These are phyloP conservation scores for Trypanosomatidae sp. DNA, from an alignment of 208 protist species.

Conservation along the genomic window DNA sequence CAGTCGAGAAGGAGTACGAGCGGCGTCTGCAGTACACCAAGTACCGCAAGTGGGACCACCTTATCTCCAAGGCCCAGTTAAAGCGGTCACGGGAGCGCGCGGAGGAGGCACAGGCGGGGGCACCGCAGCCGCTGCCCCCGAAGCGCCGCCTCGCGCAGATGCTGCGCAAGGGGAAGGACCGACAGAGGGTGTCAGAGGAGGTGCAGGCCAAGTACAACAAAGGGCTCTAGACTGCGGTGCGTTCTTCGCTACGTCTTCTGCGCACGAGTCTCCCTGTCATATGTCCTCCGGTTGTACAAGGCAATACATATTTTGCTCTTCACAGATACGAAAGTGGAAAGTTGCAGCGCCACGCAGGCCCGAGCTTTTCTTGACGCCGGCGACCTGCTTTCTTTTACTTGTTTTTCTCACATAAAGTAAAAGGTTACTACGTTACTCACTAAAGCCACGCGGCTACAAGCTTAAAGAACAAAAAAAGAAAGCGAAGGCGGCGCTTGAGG, in stretches of 20 bases:
- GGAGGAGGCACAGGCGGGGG: slow-evolving; percentile 18
- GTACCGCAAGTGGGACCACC: slow-evolving; percentile 83
- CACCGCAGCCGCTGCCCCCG: slow-evolving; percentile 51
- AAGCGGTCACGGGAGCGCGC: slow-evolving; percentile 2
- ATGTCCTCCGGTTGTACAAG: too few species aligned
- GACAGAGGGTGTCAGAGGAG: slow-evolving; percentile 43
- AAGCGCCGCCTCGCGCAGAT: slow-evolving; percentile 63
- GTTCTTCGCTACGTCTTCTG: not conserved
- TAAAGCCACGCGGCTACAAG: too few species aligned
- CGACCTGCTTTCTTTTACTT: too few species aligned
- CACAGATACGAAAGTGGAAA: too few species aligned
- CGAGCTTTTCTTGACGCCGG: too few species aligned
- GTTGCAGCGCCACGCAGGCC: too few species aligned
- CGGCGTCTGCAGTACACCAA: slow-evolving; percentile 51
- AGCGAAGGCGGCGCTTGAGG: too few species aligned
- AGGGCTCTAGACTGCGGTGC: slow-evolving; percentile 29
- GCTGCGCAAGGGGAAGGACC: slow-evolving; percentile 63
- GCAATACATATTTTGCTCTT: too few species aligned
- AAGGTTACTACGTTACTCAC: too few species aligned
- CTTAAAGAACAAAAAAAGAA: too few species aligned
- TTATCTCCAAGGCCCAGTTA: slow-evolving; percentile 65
- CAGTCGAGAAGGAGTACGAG: slow-evolving; percentile 70
- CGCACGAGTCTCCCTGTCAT: not conserved
- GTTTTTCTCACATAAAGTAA: too few species aligned
- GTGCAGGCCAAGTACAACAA: slow-evolving; percentile 58